phyloP scores from a whole-genome alignment of 176 grass and related monocot genomes.

The Cenchrus purpureus region DNA sequence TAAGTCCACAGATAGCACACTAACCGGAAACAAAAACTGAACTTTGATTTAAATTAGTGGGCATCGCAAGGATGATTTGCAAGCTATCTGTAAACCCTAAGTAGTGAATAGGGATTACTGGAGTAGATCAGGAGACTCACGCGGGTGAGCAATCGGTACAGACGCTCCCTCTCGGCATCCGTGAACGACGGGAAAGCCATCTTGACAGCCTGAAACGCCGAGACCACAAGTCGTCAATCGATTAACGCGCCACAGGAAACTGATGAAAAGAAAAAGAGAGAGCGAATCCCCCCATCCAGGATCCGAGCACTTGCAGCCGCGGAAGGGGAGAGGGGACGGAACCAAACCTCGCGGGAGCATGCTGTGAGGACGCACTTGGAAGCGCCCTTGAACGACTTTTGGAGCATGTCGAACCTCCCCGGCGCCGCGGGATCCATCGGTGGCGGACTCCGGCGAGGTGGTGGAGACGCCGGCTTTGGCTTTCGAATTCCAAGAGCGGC shows the following conservation, averaged over 20 bases:
- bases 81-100: background rate
- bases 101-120: background rate
- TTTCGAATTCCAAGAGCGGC: conserved; percentile 11
- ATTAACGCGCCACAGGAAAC: background rate
- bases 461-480: background rate
- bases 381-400: conserved; percentile 52
- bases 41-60: background rate
- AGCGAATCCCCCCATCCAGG: background rate
- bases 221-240: conserved; percentile 2
- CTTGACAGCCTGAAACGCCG: conserved; percentile 53
- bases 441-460: conserved; percentile 28
- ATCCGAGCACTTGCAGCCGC: conserved; percentile 2
- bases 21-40: background rate
- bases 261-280: background rate
- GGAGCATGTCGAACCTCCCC: conserved; percentile 47
- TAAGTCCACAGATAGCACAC: background rate
- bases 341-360: conserved; percentile 57
- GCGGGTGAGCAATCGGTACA: conserved; percentile 56
- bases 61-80: background rate
- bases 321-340: background rate
- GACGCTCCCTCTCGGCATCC: conserved; percentile 51
- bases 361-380: conserved; percentile 52
- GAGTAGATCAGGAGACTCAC: conserved; percentile 36
- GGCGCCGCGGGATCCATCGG: conserved; percentile 34
- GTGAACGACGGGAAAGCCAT: conserved; percentile 62